phyloP scores from a whole-genome alignment of 2,329 filamentous ascomycete species.

The Pseudopyricularia javanii region DNA sequence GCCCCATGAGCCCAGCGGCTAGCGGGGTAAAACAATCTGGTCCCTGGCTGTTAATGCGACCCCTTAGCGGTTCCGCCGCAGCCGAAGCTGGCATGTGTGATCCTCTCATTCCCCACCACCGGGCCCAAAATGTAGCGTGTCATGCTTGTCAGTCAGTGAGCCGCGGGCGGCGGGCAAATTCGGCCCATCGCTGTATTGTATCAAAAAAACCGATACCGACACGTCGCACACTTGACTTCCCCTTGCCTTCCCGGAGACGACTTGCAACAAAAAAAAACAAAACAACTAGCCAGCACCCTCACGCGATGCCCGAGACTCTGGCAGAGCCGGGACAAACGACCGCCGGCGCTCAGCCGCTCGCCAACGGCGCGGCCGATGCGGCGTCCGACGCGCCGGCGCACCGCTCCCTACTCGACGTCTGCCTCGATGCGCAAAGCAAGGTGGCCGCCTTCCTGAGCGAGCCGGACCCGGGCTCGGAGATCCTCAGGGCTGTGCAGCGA shows the following conservation, averaged over 20 bases:
- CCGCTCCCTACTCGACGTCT: slow-evolving; percentile 27
- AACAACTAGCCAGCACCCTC: not conserved
- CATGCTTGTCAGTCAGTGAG: not conserved
- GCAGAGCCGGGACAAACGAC: not conserved
- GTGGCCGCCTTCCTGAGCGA: slow-evolving; percentile 55
- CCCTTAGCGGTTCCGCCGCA: not conserved
- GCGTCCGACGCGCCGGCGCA: not conserved
- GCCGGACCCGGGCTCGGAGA: slow-evolving; percentile 34
- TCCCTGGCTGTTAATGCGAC: no score
- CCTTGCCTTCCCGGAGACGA: not conserved
- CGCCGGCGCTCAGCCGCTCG: not conserved
- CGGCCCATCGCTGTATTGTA: not conserved
- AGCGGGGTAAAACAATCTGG: not conserved
- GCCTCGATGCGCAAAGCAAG: slow-evolving; percentile 41
- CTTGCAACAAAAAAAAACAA: not conserved
- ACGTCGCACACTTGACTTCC: not conserved
- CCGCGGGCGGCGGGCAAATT: not conserved
- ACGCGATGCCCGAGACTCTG: not conserved
- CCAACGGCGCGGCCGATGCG: slow-evolving; percentile 1
- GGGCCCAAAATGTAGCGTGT: not conserved
- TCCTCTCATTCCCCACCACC: not conserved
- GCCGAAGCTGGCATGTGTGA: not conserved
- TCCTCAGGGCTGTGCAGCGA: slow-evolving; percentile 53
- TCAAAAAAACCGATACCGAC: not conserved
- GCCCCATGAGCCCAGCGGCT: not conserved